These are phyloP conservation scores for Reutealis trisperma DNA, from an alignment of 345 rosid species.

Conservation along the genomic window DNA sequence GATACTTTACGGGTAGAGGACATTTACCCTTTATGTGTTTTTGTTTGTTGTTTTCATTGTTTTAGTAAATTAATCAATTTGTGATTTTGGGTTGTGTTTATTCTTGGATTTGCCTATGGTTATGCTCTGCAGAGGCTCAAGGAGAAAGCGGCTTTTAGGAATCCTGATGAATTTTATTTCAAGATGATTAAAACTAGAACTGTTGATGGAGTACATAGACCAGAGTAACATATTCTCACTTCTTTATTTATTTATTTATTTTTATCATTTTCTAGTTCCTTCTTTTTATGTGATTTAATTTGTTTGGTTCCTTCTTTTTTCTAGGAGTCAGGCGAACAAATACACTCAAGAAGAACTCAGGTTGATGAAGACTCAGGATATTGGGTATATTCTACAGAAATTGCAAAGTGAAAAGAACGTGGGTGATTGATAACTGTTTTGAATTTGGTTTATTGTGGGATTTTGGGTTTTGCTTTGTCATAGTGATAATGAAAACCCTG, in stretches of 20 bases:
- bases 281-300: not conserved
- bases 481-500: not conserved
- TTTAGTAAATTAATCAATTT: not conserved
- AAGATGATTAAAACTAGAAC: constrained; percentile 74
- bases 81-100: not conserved
- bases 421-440: constrained; percentile 28
- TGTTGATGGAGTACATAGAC: constrained; percentile 58
- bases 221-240: constrained; percentile 45
- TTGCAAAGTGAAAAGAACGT: constrained; percentile 84
- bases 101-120: not conserved
- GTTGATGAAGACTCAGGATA: constrained; percentile 91
- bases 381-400: constrained; percentile 81
- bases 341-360: constrained; percentile 77
- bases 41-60: not conserved
- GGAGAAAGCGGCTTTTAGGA: constrained; percentile 83
- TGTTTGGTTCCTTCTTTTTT: not conserved
- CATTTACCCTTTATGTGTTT: not conserved
- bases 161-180: constrained; percentile 82
- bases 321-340: constrained; percentile 67
- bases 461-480: not conserved
- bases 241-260: too few relatives aligned
- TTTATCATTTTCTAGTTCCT: not conserved
- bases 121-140: constrained; percentile 52
- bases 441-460: not conserved
- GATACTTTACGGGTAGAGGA: constrained; percentile 49